Evolutionary conservation across 495 filamentous ascomycete genomes (phyloP), one percentile per base, ranked within the genome.

Genomic region (Podospora pseudocomata): DNA sequence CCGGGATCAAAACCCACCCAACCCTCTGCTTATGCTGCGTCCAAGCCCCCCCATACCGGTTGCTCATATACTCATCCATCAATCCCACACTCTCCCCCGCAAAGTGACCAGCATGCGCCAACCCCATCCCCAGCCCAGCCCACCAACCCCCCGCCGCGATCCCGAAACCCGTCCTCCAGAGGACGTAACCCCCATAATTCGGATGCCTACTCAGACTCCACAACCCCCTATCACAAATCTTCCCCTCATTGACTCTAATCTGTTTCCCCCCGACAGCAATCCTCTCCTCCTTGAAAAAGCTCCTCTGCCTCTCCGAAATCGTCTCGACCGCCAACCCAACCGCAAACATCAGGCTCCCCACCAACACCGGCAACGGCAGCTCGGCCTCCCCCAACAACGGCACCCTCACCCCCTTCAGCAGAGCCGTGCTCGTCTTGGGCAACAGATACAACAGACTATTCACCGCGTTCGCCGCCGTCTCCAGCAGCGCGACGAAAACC

Each of bases 121-220:
- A 62, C 5, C 71, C 80, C 26, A 84, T 70, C 15, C 72, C 18
- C 9, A 74, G 55, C 0, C 78, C 85, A 63, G 72, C 82, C 16
- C 76, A 60, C 81, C 80, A 82, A 0, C 86, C 86, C 1, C 80
- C 80, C 15, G 73, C 75, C 1, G 79, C 81, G 69, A 88, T 64
- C 18, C 81, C 80, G 70, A 84, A 87, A 3, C 79, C 84, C 56
- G 80, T 74, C 54, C 86, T 74, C 86, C 86, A 87, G 3, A 89
- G 34, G 1, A 84, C 82, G 70, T 86, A 88, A 15, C 77, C 85
- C 27, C 81, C 81, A 69, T 89, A 89, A 59, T 89, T 89, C 72
- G 86, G 79, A 66, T 90, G 86, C n/a, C 85, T 80, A 4, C 85
- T 83, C 70, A 82, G 70, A 2, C 72, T 68, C 79, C 83, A 88